phyloP scores from a whole-genome alignment of 75 land plant genomes.

The Gnetum montanum region DNA sequence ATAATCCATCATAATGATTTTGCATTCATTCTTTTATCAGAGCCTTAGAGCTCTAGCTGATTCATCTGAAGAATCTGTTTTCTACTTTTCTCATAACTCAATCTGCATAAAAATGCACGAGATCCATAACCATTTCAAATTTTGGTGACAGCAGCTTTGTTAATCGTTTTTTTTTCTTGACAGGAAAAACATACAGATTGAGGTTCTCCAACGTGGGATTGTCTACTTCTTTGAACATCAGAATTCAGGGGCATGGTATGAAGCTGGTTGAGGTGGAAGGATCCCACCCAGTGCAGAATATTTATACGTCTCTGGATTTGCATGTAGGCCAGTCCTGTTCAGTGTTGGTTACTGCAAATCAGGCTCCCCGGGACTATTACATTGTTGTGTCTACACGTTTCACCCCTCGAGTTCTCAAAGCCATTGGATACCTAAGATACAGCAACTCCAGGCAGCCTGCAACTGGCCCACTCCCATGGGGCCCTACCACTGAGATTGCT shows the following conservation, averaged over 20 bases:
- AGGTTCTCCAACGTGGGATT: slow-evolving; percentile 71
- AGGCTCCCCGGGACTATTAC: slow-evolving; percentile 41
- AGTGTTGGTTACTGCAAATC: slow-evolving; percentile 60
- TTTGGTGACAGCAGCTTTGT: too few species aligned
- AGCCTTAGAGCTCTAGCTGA: too few species aligned
- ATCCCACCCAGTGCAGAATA: slow-evolving; percentile 49
- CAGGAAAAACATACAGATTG: slow-evolving; percentile 72
- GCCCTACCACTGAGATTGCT: slow-evolving; percentile 40
- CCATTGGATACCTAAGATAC: slow-evolving; percentile 45
- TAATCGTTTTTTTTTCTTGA: not conserved
- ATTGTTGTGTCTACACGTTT: slow-evolving; percentile 61
- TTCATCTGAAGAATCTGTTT: too few species aligned
- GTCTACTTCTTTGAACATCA: slow-evolving; percentile 50
- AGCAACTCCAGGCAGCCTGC: slow-evolving; percentile 26
- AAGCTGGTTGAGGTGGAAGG: slow-evolving; percentile 60
- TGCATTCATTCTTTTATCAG: too few species aligned
- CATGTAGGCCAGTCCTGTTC: slow-evolving; percentile 80
- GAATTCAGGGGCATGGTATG: slow-evolving; percentile 59
- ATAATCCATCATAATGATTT: too few species aligned
- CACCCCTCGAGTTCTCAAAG: slow-evolving; percentile 24
- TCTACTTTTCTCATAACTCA: too few species aligned
- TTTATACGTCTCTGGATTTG: slow-evolving; percentile 42
- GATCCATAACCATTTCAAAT: too few species aligned
- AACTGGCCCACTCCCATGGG: slow-evolving; percentile 42
- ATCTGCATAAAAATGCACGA: too few species aligned